Evolutionary conservation across 2,329 filamentous ascomycete genomes (phyloP).

Genomic region (Neofusicoccum sp.): DNA sequence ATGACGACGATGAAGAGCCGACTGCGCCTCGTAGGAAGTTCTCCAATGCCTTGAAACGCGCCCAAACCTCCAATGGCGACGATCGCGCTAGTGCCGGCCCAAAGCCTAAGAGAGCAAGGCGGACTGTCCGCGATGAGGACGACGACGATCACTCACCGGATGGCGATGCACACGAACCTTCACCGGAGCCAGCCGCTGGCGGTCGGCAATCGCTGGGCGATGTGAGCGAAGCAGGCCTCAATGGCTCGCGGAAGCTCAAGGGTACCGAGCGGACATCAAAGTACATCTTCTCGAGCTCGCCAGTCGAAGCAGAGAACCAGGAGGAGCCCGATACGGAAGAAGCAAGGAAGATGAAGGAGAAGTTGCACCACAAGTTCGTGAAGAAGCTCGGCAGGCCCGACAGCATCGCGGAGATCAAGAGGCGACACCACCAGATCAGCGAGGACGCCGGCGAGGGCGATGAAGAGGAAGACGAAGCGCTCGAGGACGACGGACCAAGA

Average conservation of each 20-base stretch:
- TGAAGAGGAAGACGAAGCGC: constrained; percentile 54
- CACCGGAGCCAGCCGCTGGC: not conserved
- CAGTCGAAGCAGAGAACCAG: constrained; percentile 32
- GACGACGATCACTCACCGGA: constrained; percentile 40
- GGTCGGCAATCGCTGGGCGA: constrained; percentile 27
- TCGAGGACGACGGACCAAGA: constrained; percentile 51
- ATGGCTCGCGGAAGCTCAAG: constrained; percentile 34
- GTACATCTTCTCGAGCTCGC: constrained; percentile 58
- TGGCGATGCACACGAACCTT: constrained; percentile 28
- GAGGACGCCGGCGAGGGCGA: constrained; percentile 54
- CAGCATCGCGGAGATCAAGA: constrained; percentile 67
- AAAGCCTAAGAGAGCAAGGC: constrained; percentile 4
- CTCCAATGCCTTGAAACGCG: constrained; percentile 42
- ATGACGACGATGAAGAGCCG: constrained; percentile 1
- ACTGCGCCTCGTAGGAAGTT: constrained; percentile 25
- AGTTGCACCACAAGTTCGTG: constrained; percentile 80
- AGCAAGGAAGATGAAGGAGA: constrained; percentile 61
- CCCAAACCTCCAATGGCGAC: constrained; percentile 33
- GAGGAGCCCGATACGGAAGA: constrained; percentile 50
- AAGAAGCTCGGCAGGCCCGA: constrained; percentile 86
- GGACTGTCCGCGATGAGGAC: constrained; percentile 25
- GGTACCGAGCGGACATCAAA: constrained; percentile 54
- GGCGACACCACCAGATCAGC: constrained; percentile 55
- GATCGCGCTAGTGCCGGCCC: not conserved
- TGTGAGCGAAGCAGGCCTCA: constrained; percentile 26